A percentile compares a stretch with the other conserved stretches of the same genome.
phyloP scores from a whole-genome alignment of 2,329 filamentous ascomycete genomes.

The Cercospora berteroae region DNA sequence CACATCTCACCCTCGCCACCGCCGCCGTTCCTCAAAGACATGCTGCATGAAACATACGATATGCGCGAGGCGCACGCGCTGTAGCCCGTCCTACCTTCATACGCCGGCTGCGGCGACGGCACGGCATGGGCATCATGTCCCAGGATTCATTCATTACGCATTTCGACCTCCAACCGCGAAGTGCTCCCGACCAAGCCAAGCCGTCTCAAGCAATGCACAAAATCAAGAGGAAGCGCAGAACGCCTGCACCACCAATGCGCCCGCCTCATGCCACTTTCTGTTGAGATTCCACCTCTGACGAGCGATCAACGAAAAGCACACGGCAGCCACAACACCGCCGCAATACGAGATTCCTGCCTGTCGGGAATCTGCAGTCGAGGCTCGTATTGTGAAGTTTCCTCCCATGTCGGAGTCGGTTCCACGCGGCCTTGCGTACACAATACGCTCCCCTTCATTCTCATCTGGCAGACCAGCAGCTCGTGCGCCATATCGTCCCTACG shows the following conservation, averaged over 20 bases:
- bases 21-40: background rate
- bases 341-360: background rate
- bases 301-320: background rate
- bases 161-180: background rate
- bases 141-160: background rate
- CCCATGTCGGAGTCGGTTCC: background rate
- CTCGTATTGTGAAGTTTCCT: background rate
- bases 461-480: background rate
- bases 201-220: background rate
- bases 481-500: background rate
- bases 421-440: background rate
- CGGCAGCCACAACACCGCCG: background rate
- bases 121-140: background rate
- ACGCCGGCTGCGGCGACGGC: background rate
- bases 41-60: background rate
- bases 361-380: background rate
- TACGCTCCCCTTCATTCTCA: background rate
- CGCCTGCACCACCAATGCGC: background rate
- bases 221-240: background rate
- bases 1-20: background rate
- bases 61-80: background rate
- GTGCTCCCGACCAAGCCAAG: background rate
- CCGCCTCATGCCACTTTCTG: background rate
- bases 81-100: background rate
- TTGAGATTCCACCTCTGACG: background rate